Base-by-base conservation (phyloP, 1,284 basidiomycete species). In the Testicularia cyperi region DNA sequence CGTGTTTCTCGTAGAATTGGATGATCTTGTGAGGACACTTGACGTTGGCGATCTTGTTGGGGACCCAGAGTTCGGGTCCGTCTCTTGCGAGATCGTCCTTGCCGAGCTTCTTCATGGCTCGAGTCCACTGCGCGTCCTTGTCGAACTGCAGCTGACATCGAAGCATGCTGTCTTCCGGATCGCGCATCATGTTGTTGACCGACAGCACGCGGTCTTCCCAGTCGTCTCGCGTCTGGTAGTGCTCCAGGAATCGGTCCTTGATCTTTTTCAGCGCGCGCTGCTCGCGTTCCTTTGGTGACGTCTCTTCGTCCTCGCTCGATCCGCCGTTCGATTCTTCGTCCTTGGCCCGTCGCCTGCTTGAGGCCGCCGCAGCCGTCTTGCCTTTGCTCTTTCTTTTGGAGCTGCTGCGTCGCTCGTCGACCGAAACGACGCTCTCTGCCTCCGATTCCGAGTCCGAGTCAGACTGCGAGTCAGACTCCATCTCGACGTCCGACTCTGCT, bases 21-120 rank as follows among this genome's bases (percentile, higher is more conserved):
- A 66, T 56, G 21, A 66, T 41, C 39, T 58, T 53, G 20, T 66
- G 63, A 23, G 63, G 63, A 44, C 63, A 66, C 20, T 40, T 38
- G 9, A 34, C 23, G 41, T 60, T 61, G 34, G 44, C 57, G 6
- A 52, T 19, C 2, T 42, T 37, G 37, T 54, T 55, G 29, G 34
- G 27, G 3, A 62, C 46, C 53, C 63, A 66, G 23, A 66, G 41
- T 12, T 36, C 29, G 4, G 49, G 57, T 8, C 47, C 45, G 6
- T 18, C 33, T 4, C 8, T 15, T 14, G 29, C 36, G 21, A 38
- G 34, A 14, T 47, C 21, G 14, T 23, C 15, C 29, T 40, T 8
- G 10, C 27, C 18, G 28, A 52, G 14, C 21, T 32, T 31, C 4
- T 25, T 9, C 51, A 58, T 51, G 4, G 45, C 45, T 9, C 10